Evolutionary conservation across 2,329 filamentous ascomycete genomes (phyloP).

Genomic region (Aspergillus vadensis): DNA sequence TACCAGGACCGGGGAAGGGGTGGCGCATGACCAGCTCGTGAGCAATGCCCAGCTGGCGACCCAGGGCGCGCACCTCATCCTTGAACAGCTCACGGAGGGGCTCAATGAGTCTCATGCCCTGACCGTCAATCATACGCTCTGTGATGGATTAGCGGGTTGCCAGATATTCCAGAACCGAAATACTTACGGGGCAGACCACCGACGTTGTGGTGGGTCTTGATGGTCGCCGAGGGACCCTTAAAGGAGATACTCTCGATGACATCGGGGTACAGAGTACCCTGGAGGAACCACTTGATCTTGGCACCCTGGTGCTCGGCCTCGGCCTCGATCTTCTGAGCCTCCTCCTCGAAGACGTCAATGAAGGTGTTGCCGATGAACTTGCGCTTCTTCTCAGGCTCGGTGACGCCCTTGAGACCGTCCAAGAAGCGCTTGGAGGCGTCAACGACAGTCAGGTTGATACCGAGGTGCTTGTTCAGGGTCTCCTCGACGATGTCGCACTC

Average conservation of each 20-base stretch:
- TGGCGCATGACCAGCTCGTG: conserved; percentile 76
- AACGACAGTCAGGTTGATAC: conserved; percentile 87
- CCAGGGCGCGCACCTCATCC: conserved; percentile 73
- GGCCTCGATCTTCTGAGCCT: conserved; percentile 73
- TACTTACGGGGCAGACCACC: conserved; percentile 21
- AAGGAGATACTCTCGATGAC: conserved; percentile 72
- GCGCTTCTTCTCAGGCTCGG: conserved; percentile 81
- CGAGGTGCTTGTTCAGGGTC: conserved; percentile 74
- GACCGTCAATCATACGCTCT: conserved; percentile 54
- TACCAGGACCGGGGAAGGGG: conserved; percentile 68
- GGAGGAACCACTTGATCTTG: conserved; percentile 81
- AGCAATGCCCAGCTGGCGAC: conserved; percentile 69
- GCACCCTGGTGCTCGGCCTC: conserved; percentile 68
- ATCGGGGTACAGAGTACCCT: conserved; percentile 78
- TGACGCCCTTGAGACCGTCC: conserved; percentile 71
- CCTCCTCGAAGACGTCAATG: conserved; percentile 80
- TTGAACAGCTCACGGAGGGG: conserved; percentile 81
- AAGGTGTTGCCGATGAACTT: conserved; percentile 86
- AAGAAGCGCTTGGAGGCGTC: conserved; percentile 79
- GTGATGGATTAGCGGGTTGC: neutral
- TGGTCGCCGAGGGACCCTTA: conserved; percentile 70
- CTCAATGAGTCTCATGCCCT: conserved; percentile 62
- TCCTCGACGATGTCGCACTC: conserved; percentile 82
- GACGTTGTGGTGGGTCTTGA: conserved; percentile 67
- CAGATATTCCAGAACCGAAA: no score